Percentiles rank a stretch among this genome's conserved stretches.
Evolutionary conservation across 2,329 filamentous ascomycete species (phyloP).

Genomic region (Emericellopsis atlantica): DNA sequence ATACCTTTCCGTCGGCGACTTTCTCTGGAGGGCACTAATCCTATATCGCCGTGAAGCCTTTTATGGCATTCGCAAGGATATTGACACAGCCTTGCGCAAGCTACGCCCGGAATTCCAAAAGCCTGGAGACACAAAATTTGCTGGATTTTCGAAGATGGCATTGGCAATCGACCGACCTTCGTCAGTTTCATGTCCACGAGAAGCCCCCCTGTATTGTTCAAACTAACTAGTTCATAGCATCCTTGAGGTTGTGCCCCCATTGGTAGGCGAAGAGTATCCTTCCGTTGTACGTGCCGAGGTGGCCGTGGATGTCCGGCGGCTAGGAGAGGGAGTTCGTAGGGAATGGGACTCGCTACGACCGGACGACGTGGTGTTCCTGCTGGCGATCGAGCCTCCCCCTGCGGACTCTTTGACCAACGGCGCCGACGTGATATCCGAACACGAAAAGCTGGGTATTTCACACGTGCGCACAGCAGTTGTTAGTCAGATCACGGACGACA

Average conservation of each 20-base stretch:
- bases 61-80: slow-evolving; percentile 83
- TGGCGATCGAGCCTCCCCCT: slow-evolving; percentile 56
- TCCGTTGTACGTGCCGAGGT: slow-evolving; percentile 80
- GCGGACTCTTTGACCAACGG: slow-evolving; percentile 41
- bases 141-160: slow-evolving; percentile 85
- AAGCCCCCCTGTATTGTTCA: neutral
- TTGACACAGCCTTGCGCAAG: slow-evolving; percentile 70
- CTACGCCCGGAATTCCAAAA: slow-evolving; percentile 57
- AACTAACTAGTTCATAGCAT: slow-evolving; percentile 32
- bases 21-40: slow-evolving; percentile 88
- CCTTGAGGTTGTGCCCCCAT: slow-evolving; percentile 70
- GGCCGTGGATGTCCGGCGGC: slow-evolving; percentile 64
- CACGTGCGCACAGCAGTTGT: slow-evolving; percentile 74
- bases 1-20: slow-evolving; percentile 89
- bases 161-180: slow-evolving; percentile 75
- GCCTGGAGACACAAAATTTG: slow-evolving; percentile 58
- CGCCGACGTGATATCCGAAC: slow-evolving; percentile 24
- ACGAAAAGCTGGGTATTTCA: slow-evolving; percentile 53
- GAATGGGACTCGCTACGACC: slow-evolving; percentile 86
- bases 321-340: slow-evolving; percentile 61
- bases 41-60: slow-evolving; percentile 86
- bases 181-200: slow-evolving; percentile 13
- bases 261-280: slow-evolving; percentile 74
- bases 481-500: slow-evolving; percentile 75
- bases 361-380: slow-evolving; percentile 81